Percentiles rank a stretch among this genome's conserved stretches.
Conservation (phyloP, 164 flowering plant genomes). For the Stephania cephalantha region DNA sequence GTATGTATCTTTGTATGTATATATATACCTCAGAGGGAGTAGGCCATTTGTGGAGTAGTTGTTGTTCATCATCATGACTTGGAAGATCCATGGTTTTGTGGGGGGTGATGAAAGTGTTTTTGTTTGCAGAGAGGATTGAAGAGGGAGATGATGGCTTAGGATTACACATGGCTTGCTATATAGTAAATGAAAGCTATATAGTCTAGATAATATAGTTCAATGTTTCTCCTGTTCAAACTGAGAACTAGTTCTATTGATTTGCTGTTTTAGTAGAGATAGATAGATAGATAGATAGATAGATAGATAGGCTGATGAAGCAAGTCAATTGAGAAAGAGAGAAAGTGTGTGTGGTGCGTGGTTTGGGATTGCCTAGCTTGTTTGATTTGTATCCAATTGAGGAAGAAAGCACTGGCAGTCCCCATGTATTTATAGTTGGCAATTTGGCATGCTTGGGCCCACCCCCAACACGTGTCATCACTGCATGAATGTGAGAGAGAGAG, state of each 20-base stretch:
- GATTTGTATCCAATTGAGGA: slow-evolving; percentile 7
- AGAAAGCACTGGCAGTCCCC: slow-evolving; percentile 1
- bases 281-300: too few relatives aligned
- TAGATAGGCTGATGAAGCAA: too few relatives aligned
- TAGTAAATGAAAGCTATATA: not conserved
- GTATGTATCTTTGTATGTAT: not conserved
- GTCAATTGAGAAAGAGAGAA: too few relatives aligned
- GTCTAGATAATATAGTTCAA: not conserved
- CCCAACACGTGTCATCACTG: slow-evolving; percentile 26
- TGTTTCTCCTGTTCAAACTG: not conserved
- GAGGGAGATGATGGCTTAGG: slow-evolving; percentile 46
- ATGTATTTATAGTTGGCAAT: slow-evolving; percentile 38
- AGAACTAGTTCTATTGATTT: not conserved
- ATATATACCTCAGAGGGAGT: slow-evolving; percentile 64
- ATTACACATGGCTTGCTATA: slow-evolving; percentile 45
- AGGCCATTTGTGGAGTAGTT: slow-evolving; percentile 67
- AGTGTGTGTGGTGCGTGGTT: not conserved
- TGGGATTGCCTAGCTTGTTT: not conserved
- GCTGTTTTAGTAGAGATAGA: too few relatives aligned
- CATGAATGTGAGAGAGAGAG: not conserved
- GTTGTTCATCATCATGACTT: slow-evolving; percentile 17
- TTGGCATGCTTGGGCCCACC: slow-evolving; percentile 18
- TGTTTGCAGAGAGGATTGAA: slow-evolving; percentile 30
- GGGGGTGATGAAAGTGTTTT: slow-evolving; percentile 30
- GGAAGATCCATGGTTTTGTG: slow-evolving; percentile 30